Base-by-base conservation (phyloP, 2,329 filamentous ascomycete genomes). In the Aschersonia sp. region DNA sequence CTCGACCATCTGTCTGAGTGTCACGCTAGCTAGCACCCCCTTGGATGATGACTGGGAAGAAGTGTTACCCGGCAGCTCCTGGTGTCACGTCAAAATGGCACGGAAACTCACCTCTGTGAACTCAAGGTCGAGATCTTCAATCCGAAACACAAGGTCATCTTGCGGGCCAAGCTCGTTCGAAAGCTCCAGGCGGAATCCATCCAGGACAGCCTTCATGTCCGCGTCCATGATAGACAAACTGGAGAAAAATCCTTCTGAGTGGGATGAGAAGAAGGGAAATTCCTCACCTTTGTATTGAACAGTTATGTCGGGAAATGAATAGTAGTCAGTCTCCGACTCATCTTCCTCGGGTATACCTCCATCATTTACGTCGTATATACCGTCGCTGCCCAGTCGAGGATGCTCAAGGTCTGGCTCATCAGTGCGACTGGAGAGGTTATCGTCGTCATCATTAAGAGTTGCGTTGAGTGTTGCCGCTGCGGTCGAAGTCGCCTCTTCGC, bases 61-160 rank as follows among this genome's bases (percentile, higher is more conserved):
- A 6, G 55, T 22, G 22, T 22, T 22, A 22, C 22, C 22, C 22
- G 22, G 22, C 22, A 22, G 22, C 22, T 22, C 22, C 22, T 22
- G 22, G 22, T 22, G 22, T 22, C 22, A 22, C 22, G 4, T 67
- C 56, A 67, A 60, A 46, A 46, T 43, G 29, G 29, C 14, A 11
- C 31, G 22, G n/a, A 44, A 12, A 52, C 68, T 52, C 60, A 72
- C 70, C 62, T 76, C 72, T 22, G 69, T 62, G 57, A 75, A 74
- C 56, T 76, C 72, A 33, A 76, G 61, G 7, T 70, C 71, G 41
- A 76, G 65, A 50, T 73, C 68, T 31, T 75, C 70, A 44, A 76
- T 60, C 50, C 72, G 69, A 41, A 75, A 64, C n/a, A 69, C 63
- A 42, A 76, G 58, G 48, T 76, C 72, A 46, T 76, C 72, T 14